Base-by-base conservation (phyloP, 2,329 filamentous ascomycete genomes). In the Ophiocordyceps camponoti-floridani region DNA sequence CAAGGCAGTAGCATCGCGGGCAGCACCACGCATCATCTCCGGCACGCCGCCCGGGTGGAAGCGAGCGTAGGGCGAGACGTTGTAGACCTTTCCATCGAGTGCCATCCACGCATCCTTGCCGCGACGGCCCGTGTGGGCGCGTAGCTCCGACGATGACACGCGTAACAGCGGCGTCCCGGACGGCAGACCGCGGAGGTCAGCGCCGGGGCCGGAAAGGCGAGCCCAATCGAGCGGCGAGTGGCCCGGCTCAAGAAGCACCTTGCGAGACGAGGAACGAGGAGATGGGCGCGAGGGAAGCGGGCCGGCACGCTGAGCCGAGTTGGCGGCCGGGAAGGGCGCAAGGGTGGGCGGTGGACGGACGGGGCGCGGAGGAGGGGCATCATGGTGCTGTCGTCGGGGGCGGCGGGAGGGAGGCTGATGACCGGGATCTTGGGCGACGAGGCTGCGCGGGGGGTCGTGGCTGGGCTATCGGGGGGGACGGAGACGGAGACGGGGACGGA, bases 141-240 rank as follows among this genome's bases (percentile, higher is more conserved):
- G 82, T 12, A 98, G 70, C 71, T 85, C 76, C 5, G 79, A 79
- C 1, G 89, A 88, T 6, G 88, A 84, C 33, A 98, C 86, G 41
- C 83, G 78, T 40, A 84, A 64, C 68, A 77, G 70, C 47, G 72
- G 65, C 4, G 68, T 63, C 7, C 62, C 58, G 1, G 69, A 50
- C 50, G 73, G 53, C 48, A 82, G 51, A 37, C 75, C 75, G n/a
- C 82, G 80, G 26, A 87, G 74, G 49, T 86, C 80, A 28, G 74
- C 68, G 28, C 64, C 65, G 2, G 80, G 77, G 18, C 70, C 69
- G 1, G 77, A 74, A 1, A 94, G 73, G 6, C 82, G 78, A 12
- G 91, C 91, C 91, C 91, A 98, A 72, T 98, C 91, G 12, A 98
- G 77, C 0, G 91, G 89, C 2, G 86, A 94, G 67, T 89, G 88